Percentiles rank a stretch among this genome's conserved stretches.
Conservation (phyloP, 78 protist genomes). For the Andalucia godoyi region DNA sequence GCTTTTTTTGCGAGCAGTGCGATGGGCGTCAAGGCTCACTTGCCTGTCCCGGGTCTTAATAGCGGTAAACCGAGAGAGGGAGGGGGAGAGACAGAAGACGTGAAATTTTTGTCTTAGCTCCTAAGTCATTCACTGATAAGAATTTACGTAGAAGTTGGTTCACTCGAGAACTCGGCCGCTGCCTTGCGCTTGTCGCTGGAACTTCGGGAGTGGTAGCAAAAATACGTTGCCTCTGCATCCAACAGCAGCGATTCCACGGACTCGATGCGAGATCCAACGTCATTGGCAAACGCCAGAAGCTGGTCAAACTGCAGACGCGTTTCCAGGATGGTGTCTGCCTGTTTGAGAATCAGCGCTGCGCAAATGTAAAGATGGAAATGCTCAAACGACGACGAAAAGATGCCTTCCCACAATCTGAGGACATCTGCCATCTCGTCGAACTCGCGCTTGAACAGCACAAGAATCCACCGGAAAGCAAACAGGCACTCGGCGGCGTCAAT, state of each 20-base stretch:
- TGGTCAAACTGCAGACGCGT: constrained; percentile 6
- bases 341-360: not conserved
- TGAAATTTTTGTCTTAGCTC: too few species aligned
- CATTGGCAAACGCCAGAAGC: constrained; percentile 9
- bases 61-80: too few species aligned
- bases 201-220: too few species aligned
- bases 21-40: too few species aligned
- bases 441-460: constrained; percentile 43
- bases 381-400: not conserved
- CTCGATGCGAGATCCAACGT: not conserved
- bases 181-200: too few species aligned
- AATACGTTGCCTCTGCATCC: constrained; percentile 7
- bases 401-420: constrained; percentile 26
- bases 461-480: constrained; percentile 53
- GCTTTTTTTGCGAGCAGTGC: too few species aligned
- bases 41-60: too few species aligned
- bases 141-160: too few species aligned
- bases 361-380: constrained; percentile 1
- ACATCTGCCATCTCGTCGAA: constrained; percentile 2
- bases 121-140: too few species aligned
- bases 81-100: too few species aligned
- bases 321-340: constrained; percentile 1
- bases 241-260: not conserved
- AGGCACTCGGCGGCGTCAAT: not conserved
- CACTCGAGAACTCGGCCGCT: too few species aligned